Conservation (phyloP, 139 green algal species). For the Tetradesmus obliquus region DNA sequence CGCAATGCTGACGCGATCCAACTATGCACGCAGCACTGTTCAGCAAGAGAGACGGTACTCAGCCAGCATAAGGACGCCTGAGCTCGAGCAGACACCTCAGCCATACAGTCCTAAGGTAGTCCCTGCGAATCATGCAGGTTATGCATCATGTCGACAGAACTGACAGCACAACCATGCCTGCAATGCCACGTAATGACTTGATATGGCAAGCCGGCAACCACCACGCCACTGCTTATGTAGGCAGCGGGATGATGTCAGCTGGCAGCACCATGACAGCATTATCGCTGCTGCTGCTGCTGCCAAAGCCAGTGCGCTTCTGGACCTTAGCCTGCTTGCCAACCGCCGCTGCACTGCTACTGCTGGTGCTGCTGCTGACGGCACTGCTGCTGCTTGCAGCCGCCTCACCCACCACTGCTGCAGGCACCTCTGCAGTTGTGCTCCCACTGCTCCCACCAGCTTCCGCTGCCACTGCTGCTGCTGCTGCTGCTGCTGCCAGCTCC, state of each 20-base stretch:
- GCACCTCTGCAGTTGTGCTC: background rate
- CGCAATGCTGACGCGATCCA: too few species aligned
- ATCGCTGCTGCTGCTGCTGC: background rate
- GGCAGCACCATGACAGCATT: background rate
- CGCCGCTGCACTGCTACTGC: background rate
- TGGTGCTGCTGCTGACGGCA: background rate
- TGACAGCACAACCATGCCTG: too few species aligned
- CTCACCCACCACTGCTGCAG: background rate
- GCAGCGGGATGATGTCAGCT: background rate
- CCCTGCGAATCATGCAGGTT: too few species aligned
- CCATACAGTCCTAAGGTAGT: too few species aligned
- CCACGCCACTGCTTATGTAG: background rate
- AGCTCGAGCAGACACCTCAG: too few species aligned
- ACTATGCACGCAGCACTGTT: too few species aligned
- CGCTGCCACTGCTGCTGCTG: background rate
- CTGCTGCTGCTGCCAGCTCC: background rate
- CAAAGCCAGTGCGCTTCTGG: background rate
- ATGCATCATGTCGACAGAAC: too few species aligned
- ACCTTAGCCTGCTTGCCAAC: background rate
- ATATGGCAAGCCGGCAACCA: background rate
- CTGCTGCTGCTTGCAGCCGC: background rate
- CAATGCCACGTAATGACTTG: too few species aligned
- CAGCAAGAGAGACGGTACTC: too few species aligned
- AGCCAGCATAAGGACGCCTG: too few species aligned
- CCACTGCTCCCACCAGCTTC: background rate